Conservation (phyloP, 306 rosid species). For the Medicago lupulina region DNA sequence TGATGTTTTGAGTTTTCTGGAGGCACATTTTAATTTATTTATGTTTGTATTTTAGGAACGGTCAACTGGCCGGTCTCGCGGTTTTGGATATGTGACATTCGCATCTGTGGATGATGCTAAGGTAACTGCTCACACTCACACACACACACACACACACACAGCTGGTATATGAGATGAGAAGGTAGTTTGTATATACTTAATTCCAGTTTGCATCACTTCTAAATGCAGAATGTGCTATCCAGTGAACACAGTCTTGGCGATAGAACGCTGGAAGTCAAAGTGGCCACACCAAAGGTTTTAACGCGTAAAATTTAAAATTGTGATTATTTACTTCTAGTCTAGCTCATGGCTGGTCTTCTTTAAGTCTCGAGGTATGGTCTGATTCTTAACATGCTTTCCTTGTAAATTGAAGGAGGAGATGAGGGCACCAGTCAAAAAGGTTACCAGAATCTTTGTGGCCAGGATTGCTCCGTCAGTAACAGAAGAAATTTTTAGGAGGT, state of each 20-base stretch:
- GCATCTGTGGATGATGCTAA: slow-evolving; percentile 86
- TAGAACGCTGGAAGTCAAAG: slow-evolving; percentile 94
- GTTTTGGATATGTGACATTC: slow-evolving; percentile 98
- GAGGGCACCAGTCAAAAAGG: slow-evolving; percentile 88
- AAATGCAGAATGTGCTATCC: slow-evolving; percentile 70
- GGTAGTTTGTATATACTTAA: neutral
- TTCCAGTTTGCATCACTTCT: slow-evolving; percentile 19
- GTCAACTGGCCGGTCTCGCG: slow-evolving; percentile 93
- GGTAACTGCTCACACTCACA: slow-evolving; percentile 55
- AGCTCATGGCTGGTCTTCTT: slow-evolving; percentile 22
- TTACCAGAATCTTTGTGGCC: slow-evolving; percentile 92
- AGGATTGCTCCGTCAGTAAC: slow-evolving; percentile 92
- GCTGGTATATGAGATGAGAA: neutral
- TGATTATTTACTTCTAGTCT: slow-evolving; percentile 9
- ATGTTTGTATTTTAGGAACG: slow-evolving; percentile 65
- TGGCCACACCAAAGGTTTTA: slow-evolving; percentile 95
- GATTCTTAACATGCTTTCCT: slow-evolving; percentile 41
- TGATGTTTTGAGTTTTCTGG: slow-evolving; percentile 17
- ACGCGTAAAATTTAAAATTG: neutral
- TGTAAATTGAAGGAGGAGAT: slow-evolving; percentile 87
- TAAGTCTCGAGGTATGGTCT: neutral
- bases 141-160: neutral
- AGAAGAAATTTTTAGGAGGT: slow-evolving; percentile 86
- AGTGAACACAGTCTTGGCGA: slow-evolving; percentile 89
- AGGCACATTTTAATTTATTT: slow-evolving; percentile 25